phyloP scores from a whole-genome alignment of 768 basidiomycete genomes.

The Crassisporium funariophilum region DNA sequence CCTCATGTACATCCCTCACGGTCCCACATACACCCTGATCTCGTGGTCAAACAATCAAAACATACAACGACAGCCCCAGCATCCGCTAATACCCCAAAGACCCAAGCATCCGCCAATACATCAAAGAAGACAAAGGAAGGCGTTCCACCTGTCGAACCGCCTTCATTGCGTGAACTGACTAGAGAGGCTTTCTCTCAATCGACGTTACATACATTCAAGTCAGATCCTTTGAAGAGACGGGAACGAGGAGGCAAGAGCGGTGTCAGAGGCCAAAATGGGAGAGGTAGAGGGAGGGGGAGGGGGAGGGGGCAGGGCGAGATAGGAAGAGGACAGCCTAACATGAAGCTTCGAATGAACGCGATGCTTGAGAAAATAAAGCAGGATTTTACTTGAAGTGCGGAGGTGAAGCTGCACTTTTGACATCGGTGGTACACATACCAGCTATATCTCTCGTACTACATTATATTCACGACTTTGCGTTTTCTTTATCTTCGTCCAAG shows the following conservation, averaged over 20 bases:
- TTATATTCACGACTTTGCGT: constrained; percentile 32
- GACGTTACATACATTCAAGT: constrained; percentile 60
- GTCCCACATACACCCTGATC: constrained; percentile 27
- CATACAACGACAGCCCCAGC: constrained; percentile 6
- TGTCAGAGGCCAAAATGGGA: constrained; percentile 18
- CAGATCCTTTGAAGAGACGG: constrained; percentile 40
- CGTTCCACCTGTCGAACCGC: constrained; percentile 22
- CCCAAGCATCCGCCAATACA: too few relatives aligned
- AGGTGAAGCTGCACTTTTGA: background rate
- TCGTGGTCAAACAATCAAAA: constrained; percentile 16
- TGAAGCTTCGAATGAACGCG: constrained; percentile 86
- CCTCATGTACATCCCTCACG: constrained; percentile 28
- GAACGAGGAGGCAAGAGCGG: constrained; percentile 9
- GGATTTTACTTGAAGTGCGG: constrained; percentile 41
- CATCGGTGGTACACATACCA: constrained; percentile 5
- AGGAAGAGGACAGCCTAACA: constrained; percentile 56
- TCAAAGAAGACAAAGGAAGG: constrained; percentile 17
- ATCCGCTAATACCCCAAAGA: too few relatives aligned
- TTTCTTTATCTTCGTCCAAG: constrained; percentile 61
- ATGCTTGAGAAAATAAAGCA: constrained; percentile 86
- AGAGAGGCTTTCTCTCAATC: constrained; percentile 62
- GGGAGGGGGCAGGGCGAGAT: constrained; percentile 31
- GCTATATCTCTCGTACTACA: constrained; percentile 15
- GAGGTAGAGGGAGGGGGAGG: constrained; percentile 20
- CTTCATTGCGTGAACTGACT: constrained; percentile 60